Evolutionary conservation across 169 alveolate genomes (phyloP).

Genomic region (Amoebophrya sp.): DNA sequence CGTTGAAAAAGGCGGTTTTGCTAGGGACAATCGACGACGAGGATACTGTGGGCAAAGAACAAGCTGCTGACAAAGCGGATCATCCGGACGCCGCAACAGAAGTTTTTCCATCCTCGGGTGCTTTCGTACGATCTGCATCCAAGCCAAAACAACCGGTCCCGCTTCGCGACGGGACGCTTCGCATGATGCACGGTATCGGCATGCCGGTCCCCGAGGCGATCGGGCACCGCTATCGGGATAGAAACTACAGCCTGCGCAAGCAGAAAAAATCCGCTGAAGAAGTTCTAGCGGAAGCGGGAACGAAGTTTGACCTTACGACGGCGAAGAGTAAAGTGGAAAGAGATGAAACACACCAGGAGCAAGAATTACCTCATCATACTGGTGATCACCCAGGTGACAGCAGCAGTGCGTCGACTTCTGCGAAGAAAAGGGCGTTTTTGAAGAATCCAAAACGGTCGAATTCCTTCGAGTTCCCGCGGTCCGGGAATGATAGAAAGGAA

Average conservation of each 20-base stretch:
- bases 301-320: not conserved
- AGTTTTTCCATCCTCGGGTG: not conserved
- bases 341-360: too few relatives aligned
- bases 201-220: not conserved
- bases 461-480: slow-evolving; percentile 7
- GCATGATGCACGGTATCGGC: not conserved
- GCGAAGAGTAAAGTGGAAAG: too few relatives aligned
- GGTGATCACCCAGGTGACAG: too few relatives aligned
- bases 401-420: too few relatives aligned
- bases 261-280: not conserved
- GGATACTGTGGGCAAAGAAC: not conserved
- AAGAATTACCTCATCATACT: too few relatives aligned
- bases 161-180: not conserved
- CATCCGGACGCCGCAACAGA: not conserved
- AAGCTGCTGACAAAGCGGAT: not conserved
- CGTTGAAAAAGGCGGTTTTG: too few relatives aligned
- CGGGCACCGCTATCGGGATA: not conserved
- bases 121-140: not conserved
- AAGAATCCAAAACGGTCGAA: too few relatives aligned
- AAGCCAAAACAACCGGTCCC: not conserved
- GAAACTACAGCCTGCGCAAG: not conserved
- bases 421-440: too few relatives aligned
- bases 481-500: not conserved
- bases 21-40: not conserved
- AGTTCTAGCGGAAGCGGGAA: not conserved